A percentile compares a stretch with the other conserved stretches of the same genome.
Evolutionary conservation across 768 basidiomycete species (phyloP).

Genomic region (Royoungia palumana): DNA sequence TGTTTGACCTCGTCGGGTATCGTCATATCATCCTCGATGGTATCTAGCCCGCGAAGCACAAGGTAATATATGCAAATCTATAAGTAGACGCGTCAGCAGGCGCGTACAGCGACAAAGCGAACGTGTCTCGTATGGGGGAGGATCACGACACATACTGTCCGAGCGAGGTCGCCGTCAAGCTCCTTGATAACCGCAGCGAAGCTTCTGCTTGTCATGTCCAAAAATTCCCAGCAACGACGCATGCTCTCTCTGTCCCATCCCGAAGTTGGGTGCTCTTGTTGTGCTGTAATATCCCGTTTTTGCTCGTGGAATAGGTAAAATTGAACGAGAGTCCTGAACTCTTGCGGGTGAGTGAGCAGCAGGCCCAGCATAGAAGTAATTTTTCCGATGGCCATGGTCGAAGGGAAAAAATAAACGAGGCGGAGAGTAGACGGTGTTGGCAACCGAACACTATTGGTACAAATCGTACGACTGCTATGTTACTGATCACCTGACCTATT

Average conservation of each 20-base stretch:
- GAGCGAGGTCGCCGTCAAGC: constrained; percentile 89
- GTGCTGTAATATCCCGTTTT: constrained; percentile 76
- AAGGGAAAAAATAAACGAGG: background rate
- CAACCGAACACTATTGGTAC: too few relatives aligned
- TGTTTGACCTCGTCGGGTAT: constrained; percentile 85
- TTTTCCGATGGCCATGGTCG: constrained; percentile 45
- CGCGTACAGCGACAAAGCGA: background rate
- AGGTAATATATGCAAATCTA: constrained; percentile 96
- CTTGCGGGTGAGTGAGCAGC: constrained; percentile 73
- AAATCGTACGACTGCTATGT: too few relatives aligned
- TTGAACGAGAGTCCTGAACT: constrained; percentile 80
- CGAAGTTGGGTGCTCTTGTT: constrained; percentile 70
- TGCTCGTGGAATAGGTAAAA: constrained; percentile 80
- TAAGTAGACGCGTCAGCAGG: background rate
- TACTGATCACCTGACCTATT: constrained; percentile 8
- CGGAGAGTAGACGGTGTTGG: background rate
- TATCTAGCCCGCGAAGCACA: constrained; percentile 91
- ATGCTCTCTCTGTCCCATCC: constrained; percentile 87
- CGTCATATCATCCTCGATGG: constrained; percentile 98
- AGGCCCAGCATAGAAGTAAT: constrained; percentile 58
- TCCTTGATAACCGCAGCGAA: constrained; percentile 95
- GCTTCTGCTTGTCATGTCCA: constrained; percentile 86
- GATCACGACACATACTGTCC: constrained; percentile 62
- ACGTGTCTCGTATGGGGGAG: background rate
- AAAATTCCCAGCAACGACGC: constrained; percentile 85